Evolutionary conservation across 139 green algal species (phyloP).

Genomic region (Chlorella sp.): DNA sequence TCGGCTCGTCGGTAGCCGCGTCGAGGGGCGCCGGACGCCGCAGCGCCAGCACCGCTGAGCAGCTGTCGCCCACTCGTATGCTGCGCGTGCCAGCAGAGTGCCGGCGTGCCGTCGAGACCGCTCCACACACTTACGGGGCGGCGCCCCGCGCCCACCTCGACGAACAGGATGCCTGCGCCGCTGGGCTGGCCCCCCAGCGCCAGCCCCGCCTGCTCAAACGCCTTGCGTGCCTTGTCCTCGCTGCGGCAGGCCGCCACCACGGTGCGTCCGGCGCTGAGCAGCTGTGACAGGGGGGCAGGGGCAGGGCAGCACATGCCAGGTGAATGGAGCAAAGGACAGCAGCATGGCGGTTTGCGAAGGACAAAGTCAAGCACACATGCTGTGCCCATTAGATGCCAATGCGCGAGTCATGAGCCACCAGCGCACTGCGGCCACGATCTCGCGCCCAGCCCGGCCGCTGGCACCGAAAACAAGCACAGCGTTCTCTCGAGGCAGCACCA

Average conservation of each 20-base stretch:
- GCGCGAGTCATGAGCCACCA: background rate
- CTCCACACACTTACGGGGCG: too few relatives aligned
- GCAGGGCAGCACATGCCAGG: background rate
- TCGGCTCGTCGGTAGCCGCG: too few relatives aligned
- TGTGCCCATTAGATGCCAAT: background rate
- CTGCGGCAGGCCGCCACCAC: conserved; percentile 74
- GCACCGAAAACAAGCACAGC: conserved; percentile 85
- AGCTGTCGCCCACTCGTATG: too few relatives aligned
- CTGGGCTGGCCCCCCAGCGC: conserved; percentile 36
- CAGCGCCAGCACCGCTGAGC: too few relatives aligned
- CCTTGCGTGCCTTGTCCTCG: conserved; percentile 46
- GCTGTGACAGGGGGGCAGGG: conserved; percentile 2
- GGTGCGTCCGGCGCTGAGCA: conserved; percentile 47
- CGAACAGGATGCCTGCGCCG: conserved; percentile 60
- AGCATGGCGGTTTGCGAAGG: background rate
- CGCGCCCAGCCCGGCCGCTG: conserved; percentile 64
- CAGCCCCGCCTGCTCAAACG: conserved; percentile 26
- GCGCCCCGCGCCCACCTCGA: too few relatives aligned
- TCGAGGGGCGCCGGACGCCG: too few relatives aligned
- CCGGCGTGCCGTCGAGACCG: too few relatives aligned
- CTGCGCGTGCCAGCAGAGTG: too few relatives aligned
- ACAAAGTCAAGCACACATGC: background rate
- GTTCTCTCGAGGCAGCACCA: conserved; percentile 51
- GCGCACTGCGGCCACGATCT: conserved; percentile 63
- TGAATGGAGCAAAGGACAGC: too few relatives aligned